Conservation (phyloP, 225 moss, liverwort and hornwort genomes). For the Physcomitrellopsis africana region DNA sequence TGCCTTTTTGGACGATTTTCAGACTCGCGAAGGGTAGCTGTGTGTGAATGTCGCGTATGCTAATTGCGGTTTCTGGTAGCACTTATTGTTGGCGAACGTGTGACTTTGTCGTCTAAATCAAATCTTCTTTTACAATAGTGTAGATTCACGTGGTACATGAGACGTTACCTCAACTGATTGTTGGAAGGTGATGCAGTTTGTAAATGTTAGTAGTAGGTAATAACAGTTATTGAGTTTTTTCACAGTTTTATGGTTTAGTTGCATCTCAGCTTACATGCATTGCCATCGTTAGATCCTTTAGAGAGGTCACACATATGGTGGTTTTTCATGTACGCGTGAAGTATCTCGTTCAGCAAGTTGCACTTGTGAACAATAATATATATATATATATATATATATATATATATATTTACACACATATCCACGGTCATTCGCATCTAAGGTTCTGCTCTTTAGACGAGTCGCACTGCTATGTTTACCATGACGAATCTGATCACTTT, state of each 20-base stretch:
- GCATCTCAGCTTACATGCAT: no score
- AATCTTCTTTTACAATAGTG: background rate
- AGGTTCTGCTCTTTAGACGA: background rate
- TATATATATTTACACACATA: no score
- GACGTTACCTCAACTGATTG: background rate
- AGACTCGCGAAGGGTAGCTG: conserved; percentile 9
- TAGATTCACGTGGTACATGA: background rate
- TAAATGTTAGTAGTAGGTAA: background rate
- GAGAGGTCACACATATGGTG: no score
- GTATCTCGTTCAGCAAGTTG: background rate
- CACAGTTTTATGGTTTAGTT: background rate
- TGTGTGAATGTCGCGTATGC: background rate
- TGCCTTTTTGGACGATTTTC: conserved; percentile 23
- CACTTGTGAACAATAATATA: background rate
- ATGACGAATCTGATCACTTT: background rate
- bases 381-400: no score
- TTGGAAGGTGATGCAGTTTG: conserved; percentile 1
- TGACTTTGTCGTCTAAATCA: background rate
- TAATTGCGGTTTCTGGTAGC: background rate
- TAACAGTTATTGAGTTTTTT: background rate
- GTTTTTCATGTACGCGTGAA: no score
- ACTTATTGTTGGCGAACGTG: background rate
- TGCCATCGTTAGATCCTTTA: no score
- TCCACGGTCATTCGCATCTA: no score
- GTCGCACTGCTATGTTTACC: background rate